A percentile compares a stretch with the other conserved stretches of the same genome.
These are phyloP conservation scores for Dipodascus geniculatus DNA, from an alignment of 805 yeast genomes.

Conservation along the genomic window DNA sequence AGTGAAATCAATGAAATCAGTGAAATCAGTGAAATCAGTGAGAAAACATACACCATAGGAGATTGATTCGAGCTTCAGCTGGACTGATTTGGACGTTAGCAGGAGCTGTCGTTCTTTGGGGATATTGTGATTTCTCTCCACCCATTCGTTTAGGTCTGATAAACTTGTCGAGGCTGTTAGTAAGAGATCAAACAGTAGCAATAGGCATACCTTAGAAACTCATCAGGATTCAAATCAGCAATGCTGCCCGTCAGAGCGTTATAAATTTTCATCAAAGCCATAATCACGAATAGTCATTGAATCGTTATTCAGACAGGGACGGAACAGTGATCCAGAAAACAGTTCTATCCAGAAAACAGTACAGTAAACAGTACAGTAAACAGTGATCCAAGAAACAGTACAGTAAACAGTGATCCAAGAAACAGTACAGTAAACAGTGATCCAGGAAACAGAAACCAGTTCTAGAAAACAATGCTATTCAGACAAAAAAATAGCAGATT, in stretches of 20 bases:
- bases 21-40: too few species aligned
- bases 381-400: too few species aligned
- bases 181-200: background rate
- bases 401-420: too few species aligned
- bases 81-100: slow-evolving; percentile 19
- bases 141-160: slow-evolving; percentile 14
- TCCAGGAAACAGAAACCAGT: too few species aligned
- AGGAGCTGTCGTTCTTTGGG: slow-evolving; percentile 18
- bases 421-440: too few species aligned
- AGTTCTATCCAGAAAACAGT: too few species aligned
- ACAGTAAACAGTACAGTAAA: too few species aligned
- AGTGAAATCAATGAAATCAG: too few species aligned
- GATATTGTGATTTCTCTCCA: slow-evolving; percentile 11
- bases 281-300: background rate
- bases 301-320: background rate
- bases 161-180: slow-evolving; percentile 7
- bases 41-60: slow-evolving; percentile 17
- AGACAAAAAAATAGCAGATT: too few species aligned
- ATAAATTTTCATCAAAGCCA: slow-evolving; percentile 14
- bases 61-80: slow-evolving; percentile 17
- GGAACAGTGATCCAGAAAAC: too few species aligned
- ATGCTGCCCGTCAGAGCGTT: slow-evolving; percentile 20
- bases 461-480: too few species aligned
- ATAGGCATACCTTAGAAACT: slow-evolving; percentile 12
- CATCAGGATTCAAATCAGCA: slow-evolving; percentile 13